These are phyloP conservation scores for Trametes sanguinea DNA, from an alignment of 768 basidiomycete genomes.

Conservation along the genomic window DNA sequence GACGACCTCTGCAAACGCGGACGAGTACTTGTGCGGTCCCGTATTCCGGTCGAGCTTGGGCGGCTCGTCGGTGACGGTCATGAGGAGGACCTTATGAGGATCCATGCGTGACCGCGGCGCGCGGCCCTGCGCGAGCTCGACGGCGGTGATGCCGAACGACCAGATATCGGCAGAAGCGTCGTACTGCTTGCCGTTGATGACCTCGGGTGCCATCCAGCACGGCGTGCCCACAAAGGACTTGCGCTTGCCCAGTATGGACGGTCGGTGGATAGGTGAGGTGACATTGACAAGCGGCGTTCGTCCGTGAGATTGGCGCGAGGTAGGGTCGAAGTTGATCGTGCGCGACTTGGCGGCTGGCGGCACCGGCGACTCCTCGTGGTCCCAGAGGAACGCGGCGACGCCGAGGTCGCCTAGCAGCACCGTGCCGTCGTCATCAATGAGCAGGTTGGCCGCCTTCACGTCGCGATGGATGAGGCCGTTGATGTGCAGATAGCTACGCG, in stretches of 20 bases:
- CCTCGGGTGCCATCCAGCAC: constrained; percentile 97
- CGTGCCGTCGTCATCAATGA: constrained; percentile 88
- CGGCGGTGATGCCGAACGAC: constrained; percentile 94
- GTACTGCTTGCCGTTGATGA: constrained; percentile 82
- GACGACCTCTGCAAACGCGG: constrained; percentile 80
- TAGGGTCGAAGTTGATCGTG: constrained; percentile 27
- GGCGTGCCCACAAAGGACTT: constrained; percentile 97
- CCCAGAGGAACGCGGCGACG: constrained; percentile 81
- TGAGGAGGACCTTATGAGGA: constrained; percentile 71
- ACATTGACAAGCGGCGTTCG: constrained; percentile 22
- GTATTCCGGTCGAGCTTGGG: constrained; percentile 76
- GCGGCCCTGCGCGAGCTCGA: constrained; percentile 85
- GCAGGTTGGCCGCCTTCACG: constrained; percentile 90
- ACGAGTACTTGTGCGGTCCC: constrained; percentile 74
- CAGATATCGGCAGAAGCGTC: constrained; percentile 91
- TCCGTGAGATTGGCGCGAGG: constrained; percentile 11
- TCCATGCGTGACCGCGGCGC: constrained; percentile 82
- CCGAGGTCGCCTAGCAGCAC: constrained; percentile 92
- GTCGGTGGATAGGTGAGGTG: constrained; percentile 38
- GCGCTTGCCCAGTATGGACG: constrained; percentile 68
- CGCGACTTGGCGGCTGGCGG: constrained; percentile 12
- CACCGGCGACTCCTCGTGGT: constrained; percentile 50
- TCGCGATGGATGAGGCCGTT: constrained; percentile 95
- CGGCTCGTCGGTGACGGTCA: constrained; percentile 76
- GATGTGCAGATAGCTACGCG: constrained; percentile 73